These are phyloP conservation scores for Pichia eremophila DNA, from an alignment of 805 yeast species.

Conservation along the genomic window DNA sequence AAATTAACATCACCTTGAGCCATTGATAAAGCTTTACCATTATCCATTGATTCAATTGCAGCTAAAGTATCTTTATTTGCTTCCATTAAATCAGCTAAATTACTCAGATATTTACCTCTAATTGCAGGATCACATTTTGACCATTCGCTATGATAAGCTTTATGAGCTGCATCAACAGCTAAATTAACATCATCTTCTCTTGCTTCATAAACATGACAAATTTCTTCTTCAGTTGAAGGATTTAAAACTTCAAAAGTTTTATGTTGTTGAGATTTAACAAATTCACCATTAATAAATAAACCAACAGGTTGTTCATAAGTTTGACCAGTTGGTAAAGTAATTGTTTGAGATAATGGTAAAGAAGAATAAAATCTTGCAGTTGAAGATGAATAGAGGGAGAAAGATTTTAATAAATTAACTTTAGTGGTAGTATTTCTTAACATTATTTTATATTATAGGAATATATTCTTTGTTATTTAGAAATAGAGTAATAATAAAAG, in stretches of 20 bases:
- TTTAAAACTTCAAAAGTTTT: conserved; percentile 55
- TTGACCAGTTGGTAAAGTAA: conserved; percentile 28
- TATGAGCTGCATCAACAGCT: conserved; percentile 80
- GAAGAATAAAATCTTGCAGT: conserved; percentile 12
- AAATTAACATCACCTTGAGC: conserved; percentile 70
- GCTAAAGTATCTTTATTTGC: conserved; percentile 64
- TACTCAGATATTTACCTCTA: conserved; percentile 54
- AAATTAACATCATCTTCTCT: conserved; percentile 67
- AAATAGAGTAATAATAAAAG: no score
- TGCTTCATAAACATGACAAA: conserved; percentile 66
- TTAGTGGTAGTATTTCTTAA: conserved; percentile 5
- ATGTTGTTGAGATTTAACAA: conserved; percentile 43
- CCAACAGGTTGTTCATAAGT: conserved; percentile 39
- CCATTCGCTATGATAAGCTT: conserved; percentile 67
- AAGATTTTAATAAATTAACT: background rate
- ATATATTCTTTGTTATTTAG: no score
- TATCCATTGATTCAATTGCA: conserved; percentile 75
- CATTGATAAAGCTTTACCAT: conserved; percentile 72
- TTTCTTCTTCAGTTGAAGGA: conserved; percentile 64
- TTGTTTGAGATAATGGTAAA: conserved; percentile 18
- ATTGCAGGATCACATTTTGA: conserved; percentile 56
- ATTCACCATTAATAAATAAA: conserved; percentile 55
- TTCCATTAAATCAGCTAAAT: conserved; percentile 73
- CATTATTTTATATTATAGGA: no score
- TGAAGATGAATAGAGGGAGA: background rate